Percentiles rank a stretch among this genome's conserved stretches.
phyloP scores from a whole-genome alignment of 23 red algal genomes.

The Gracilaria gracilis region DNA sequence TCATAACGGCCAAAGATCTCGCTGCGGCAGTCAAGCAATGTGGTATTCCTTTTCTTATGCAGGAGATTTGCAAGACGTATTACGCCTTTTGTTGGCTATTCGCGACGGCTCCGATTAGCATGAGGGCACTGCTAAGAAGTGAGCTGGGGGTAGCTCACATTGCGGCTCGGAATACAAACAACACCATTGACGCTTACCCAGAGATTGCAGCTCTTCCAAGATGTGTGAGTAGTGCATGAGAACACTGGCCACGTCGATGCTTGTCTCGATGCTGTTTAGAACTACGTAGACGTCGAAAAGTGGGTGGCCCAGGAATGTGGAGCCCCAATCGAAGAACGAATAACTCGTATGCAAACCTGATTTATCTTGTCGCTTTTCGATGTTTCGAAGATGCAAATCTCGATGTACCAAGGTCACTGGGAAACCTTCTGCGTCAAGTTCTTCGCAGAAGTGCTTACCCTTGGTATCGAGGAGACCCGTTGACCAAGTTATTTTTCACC shows the following conservation, averaged over 20 bases:
- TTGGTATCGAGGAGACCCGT: too few species aligned
- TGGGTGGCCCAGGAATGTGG: background rate
- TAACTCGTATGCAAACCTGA: background rate
- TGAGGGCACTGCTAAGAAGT: conserved; percentile 8
- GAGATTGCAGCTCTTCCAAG: conserved; percentile 41
- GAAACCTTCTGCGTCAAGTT: background rate
- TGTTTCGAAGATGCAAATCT: conserved; percentile 3
- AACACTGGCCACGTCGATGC: too few species aligned
- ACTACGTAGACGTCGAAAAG: background rate
- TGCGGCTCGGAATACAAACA: conserved; percentile 20
- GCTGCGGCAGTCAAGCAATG: conserved; percentile 32
- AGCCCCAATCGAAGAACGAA: background rate
- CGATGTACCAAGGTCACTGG: background rate
- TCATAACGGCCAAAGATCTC: conserved; percentile 16
- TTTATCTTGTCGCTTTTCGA: background rate
- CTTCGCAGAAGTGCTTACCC: too few species aligned
- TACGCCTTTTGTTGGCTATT: conserved; percentile 48
- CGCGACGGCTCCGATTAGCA: conserved; percentile 19
- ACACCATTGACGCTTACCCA: background rate
- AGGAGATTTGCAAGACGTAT: conserved; percentile 52
- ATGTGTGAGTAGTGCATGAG: too few species aligned
- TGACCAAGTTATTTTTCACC: too few species aligned
- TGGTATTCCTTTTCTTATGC: conserved; percentile 30
- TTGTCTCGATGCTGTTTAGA: background rate
- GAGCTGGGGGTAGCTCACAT: conserved; percentile 53